Evolutionary conservation across 495 filamentous ascomycete species (phyloP).

Genomic region (Lasiosphaeria miniovina): DNA sequence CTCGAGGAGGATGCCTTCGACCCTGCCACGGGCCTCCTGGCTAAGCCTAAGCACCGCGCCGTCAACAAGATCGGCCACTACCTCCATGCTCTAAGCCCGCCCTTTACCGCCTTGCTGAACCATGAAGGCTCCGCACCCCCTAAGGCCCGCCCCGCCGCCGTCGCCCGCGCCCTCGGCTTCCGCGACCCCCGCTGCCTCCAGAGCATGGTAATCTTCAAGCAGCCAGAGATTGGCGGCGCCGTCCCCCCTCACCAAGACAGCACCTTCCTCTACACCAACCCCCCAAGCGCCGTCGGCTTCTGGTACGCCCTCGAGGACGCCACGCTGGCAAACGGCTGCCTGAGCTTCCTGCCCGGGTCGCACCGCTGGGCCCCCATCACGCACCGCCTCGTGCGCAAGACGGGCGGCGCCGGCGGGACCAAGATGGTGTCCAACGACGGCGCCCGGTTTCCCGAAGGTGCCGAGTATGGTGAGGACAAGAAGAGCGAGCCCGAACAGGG

Average conservation of each 20-base stretch:
- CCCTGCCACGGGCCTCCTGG: constrained; percentile 48
- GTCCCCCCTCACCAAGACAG: constrained; percentile 88
- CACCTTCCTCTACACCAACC: constrained; percentile 88
- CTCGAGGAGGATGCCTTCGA: constrained; percentile 87
- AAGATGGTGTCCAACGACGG: constrained; percentile 51
- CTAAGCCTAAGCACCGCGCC: constrained; percentile 72
- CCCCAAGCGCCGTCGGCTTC: constrained; percentile 86
- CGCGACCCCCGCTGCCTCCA: constrained; percentile 69
- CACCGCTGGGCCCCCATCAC: constrained; percentile 64
- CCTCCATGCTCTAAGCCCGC: constrained; percentile 70
- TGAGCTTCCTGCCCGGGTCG: constrained; percentile 79
- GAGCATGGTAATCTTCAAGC: constrained; percentile 98
- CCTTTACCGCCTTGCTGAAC: constrained; percentile 62
- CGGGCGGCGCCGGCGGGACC: constrained; percentile 40
- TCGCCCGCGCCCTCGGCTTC: constrained; percentile 73
- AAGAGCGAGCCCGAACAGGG: constrained; percentile 26
- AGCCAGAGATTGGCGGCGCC: constrained; percentile 88
- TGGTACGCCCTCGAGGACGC: constrained; percentile 97
- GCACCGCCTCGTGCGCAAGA: constrained; percentile 71
- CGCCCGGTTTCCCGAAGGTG: constrained; percentile 39
- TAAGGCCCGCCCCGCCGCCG: constrained; percentile 46
- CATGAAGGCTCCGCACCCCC: not conserved
- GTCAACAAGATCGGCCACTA: constrained; percentile 98
- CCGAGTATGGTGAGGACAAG: constrained; percentile 37
- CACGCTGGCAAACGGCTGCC: constrained; percentile 76